Base-by-base conservation (phyloP, 2,329 filamentous ascomycete genomes). In the Penicillium capsulatum region DNA sequence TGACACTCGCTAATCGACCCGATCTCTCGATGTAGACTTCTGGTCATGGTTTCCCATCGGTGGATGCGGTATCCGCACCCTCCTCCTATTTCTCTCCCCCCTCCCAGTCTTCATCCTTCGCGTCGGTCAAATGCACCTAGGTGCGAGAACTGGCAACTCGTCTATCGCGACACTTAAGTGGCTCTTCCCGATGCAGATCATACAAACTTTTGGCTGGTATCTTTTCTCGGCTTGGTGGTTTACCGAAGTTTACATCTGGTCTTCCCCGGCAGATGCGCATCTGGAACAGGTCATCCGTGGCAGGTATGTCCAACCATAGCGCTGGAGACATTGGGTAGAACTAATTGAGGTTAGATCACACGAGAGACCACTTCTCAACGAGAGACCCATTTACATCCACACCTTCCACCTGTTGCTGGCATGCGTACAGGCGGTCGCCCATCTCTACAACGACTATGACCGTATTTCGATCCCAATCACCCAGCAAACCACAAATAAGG, bases 31-130 rank as follows among this genome's bases (percentile, higher is more conserved):
- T 24, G n/a, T 15, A 91, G 86, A 80, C 35, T 69, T 95, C 45
- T 95, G 88, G 89, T 73, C 81, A 54, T 91, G 86, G 84, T 88
- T 94, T 51, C 89, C 89, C 16, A 56, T 95, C 27, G 86, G 88
- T 36, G 74, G 75, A 39, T 79, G 84, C 31, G 88, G 86, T 43
- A 65, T 94, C 39, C 84, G 89, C 53, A 78, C 87, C 4, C 60
- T 83, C 11, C 74, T 88, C 47, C 77, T 96, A 48, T 91, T 90
- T 68, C 70, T 85, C 46, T 84, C 83, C 53, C 81, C 80, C 44
- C 77, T 96, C 44, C 72, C 80, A 40, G 76, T 96, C 51, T 86
- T 94, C 67, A 76, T 95, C 52, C 77, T 96, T 36, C 86, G 90
- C 57, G 87, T 96, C 57, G 81, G 84, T 31, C 84, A 90, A 63